phyloP scores from a whole-genome alignment of 208 protist species.

The Wallacemonas sp. region DNA sequence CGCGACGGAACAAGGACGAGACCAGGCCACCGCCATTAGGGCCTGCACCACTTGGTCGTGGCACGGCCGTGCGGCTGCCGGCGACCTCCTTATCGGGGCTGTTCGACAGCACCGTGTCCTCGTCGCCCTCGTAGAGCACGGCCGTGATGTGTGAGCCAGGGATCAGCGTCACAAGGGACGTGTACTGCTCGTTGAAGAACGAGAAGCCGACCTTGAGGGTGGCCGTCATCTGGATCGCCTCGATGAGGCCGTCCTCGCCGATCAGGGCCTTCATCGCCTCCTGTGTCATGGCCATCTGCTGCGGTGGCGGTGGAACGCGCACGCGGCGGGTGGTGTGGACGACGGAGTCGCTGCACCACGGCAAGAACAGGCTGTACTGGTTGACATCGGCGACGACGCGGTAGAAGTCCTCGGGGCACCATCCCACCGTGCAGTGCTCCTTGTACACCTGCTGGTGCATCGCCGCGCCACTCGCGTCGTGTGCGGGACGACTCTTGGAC shows the following conservation, averaged over 20 bases:
- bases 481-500: background rate
- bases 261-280: background rate
- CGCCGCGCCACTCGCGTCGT: background rate
- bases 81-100: background rate
- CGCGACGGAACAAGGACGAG: constrained; percentile 37
- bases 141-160: constrained; percentile 54
- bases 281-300: background rate
- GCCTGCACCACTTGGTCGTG: background rate
- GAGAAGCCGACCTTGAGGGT: constrained; percentile 77
- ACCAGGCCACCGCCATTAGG: constrained; percentile 25
- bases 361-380: constrained; percentile 71
- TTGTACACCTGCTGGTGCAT: constrained; percentile 55
- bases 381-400: constrained; percentile 75
- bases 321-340: constrained; percentile 50
- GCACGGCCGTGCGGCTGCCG: background rate
- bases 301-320: background rate
- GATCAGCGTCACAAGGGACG: constrained; percentile 59
- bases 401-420: constrained; percentile 68
- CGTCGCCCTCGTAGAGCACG: constrained; percentile 46
- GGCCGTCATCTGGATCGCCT: constrained; percentile 61
- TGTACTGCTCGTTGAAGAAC: constrained; percentile 80
- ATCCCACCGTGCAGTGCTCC: constrained; percentile 81
- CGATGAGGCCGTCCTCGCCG: constrained; percentile 24
- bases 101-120: background rate
- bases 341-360: constrained; percentile 70